Base-by-base conservation (phyloP, 2,329 filamentous ascomycete species). In the Ceratocystiopsis minuta region DNA sequence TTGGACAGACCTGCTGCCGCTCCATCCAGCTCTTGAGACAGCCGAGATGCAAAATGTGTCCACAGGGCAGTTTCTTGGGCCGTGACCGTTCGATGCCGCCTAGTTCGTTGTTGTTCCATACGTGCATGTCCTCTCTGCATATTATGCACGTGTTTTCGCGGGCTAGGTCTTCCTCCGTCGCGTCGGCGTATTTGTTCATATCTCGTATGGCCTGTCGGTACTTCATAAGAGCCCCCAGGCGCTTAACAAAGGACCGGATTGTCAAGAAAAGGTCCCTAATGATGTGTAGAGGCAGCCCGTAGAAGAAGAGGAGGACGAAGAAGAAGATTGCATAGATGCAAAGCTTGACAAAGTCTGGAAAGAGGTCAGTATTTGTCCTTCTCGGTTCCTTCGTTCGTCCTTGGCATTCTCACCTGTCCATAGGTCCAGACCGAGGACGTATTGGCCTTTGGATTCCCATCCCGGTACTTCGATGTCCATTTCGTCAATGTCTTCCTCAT, bases 11-110 rank as follows among this genome's bases (percentile, higher is more conserved):
- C 61, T 98, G 90, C 58, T 98, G 90, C 49, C 90, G 72, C 64
- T 98, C 90, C 24, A 98, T 70, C 90, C 90, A 98, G 57, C 87
- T 93, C 59, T 90, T 85, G 44, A 98, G 72, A 57, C 90, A 98
- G 38, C 86, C 80, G 49, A 95, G 81, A 58, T 98, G 90, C 34
- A 98, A 63, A 34, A 96, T 90, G 55, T 98, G 90, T 5, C 88
- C 87, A 59, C 90, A 98, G 0, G 90, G 90, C 11, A 98, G 70
- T 61, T 94, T 96, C 66, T 98, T 98, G 7, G 90, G 85, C 16
- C 90, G 73, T 43, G 82, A 72, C 42, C 88, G 74, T 54, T 96
- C 86, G 45, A 92, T 78, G 43, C 80, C 68, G n/a, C 74, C 78
- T 67, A 50, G 73, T 63, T 56, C 73, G 61, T 61, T 57, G 6